Evolutionary conservation across 2,329 filamentous ascomycete species (phyloP).

Genomic region (Talaromyces sp.): DNA sequence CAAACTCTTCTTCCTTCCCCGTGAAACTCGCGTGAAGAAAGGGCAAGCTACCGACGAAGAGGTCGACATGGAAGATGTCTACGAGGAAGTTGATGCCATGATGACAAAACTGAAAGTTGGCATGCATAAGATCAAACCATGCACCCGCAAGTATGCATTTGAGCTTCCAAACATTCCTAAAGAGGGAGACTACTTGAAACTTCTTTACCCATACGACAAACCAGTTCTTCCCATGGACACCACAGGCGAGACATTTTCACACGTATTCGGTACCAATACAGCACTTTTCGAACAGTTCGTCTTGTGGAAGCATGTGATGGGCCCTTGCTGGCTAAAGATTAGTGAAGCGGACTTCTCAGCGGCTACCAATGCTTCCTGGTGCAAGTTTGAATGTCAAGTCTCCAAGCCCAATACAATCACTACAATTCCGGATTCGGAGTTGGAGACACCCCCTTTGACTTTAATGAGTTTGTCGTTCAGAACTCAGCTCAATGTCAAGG

Average conservation of each 20-base stretch:
- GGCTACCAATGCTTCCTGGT: conserved; percentile 91
- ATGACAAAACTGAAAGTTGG: conserved; percentile 84
- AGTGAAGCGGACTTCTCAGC: conserved; percentile 78
- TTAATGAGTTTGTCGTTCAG: conserved; percentile 93
- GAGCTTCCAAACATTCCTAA: conserved; percentile 83
- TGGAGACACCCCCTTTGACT: conserved; percentile 82
- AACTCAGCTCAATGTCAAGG: conserved; percentile 82
- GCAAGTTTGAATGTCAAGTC: conserved; percentile 87
- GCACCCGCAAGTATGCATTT: conserved; percentile 90
- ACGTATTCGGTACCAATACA: conserved; percentile 90
- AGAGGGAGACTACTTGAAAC: conserved; percentile 87
- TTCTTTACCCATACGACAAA: conserved; percentile 93
- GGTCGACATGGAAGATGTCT: conserved; percentile 84
- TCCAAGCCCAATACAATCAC: conserved; percentile 74
- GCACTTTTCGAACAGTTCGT: conserved; percentile 97
- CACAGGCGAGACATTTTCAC: conserved; percentile 85
- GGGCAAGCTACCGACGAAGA: conserved; percentile 72
- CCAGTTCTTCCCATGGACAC: conserved; percentile 67
- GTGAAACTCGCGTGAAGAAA: conserved; percentile 59
- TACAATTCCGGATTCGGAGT: conserved; percentile 70
- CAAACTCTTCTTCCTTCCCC: conserved; percentile 89
- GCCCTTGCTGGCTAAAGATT: conserved; percentile 94
- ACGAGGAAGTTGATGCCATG: conserved; percentile 79
- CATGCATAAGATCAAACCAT: conserved; percentile 92
- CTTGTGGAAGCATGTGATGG: conserved; percentile 98